Conservation (phyloP, 1,284 basidiomycete species). For the Malassezia nana region DNA sequence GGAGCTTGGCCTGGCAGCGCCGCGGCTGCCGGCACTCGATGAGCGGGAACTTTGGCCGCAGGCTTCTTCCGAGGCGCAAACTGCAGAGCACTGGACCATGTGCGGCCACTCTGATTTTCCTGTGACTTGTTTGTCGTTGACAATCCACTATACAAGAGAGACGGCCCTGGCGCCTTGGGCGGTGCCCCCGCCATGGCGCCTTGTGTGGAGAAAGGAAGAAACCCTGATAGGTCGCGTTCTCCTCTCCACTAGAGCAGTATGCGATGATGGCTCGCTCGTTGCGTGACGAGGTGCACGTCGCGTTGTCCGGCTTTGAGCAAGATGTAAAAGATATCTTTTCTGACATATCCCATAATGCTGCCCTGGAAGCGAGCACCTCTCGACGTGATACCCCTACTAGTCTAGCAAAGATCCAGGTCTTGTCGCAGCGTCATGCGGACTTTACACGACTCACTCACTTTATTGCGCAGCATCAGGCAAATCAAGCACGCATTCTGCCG, state of each 20-base stretch:
- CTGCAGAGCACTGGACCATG: constrained; percentile 34
- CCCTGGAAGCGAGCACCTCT: background rate
- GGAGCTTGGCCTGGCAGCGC: background rate
- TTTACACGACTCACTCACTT: constrained; percentile 7
- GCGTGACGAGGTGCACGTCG: constrained; percentile 1
- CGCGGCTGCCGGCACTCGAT: background rate
- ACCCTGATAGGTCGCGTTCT: background rate
- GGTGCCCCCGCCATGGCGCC: background rate
- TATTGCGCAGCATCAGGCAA: constrained; percentile 24
- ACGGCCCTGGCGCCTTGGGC: background rate
- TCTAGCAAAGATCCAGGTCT: background rate
- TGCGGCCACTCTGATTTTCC: background rate
- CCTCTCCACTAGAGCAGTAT: background rate
- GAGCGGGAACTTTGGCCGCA: background rate
- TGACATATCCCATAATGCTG: background rate
- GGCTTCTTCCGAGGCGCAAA: constrained; percentile 25
- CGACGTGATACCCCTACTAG: background rate
- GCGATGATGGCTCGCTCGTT: constrained; percentile 2
- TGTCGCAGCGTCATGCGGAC: background rate
- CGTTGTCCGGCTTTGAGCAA: background rate
- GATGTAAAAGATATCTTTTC: background rate
- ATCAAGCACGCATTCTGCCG: constrained; percentile 20
- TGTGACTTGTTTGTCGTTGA: background rate
- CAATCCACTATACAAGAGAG: background rate
- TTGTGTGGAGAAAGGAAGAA: background rate